A percentile compares a stretch with the other conserved stretches of the same genome.
phyloP scores from a whole-genome alignment of 129 eudicot species.

The Gnaphalium uliginosum region DNA sequence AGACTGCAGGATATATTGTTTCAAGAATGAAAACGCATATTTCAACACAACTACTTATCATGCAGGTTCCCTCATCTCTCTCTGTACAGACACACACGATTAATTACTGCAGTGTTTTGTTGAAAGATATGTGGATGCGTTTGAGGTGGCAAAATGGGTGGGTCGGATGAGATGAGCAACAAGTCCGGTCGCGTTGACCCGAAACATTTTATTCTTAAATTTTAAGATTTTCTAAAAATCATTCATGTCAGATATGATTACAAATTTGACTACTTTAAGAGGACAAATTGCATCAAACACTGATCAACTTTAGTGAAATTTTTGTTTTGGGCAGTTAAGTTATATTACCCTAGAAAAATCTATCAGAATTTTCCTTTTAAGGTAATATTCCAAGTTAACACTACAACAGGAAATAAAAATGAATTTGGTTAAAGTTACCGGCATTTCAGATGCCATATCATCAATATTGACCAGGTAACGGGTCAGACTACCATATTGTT shows the following conservation, averaged over 20 bases:
- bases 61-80: constrained; percentile 59
- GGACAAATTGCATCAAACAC: not conserved
- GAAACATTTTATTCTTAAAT: too few species aligned
- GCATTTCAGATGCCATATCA: too few species aligned
- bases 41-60: constrained; percentile 68
- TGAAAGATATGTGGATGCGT: not conserved
- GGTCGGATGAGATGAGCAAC: not conserved
- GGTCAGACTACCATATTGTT: too few species aligned
- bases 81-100: not conserved
- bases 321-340: too few species aligned
- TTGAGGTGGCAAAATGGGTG: not conserved
- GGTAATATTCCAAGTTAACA: not conserved
- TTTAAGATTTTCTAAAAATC: not conserved
- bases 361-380: not conserved
- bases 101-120: not conserved
- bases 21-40: constrained; percentile 90
- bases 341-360: not conserved
- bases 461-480: too few species aligned
- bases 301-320: not conserved
- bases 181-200: too few species aligned
- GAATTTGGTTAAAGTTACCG: not conserved
- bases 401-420: not conserved
- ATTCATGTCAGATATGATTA: not conserved
- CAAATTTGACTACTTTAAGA: not conserved
- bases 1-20: constrained; percentile 74